Percentiles rank a stretch among this genome's conserved stretches.
phyloP scores from a whole-genome alignment of 2,329 filamentous ascomycete species.

The Aspergillus chevalieri region DNA sequence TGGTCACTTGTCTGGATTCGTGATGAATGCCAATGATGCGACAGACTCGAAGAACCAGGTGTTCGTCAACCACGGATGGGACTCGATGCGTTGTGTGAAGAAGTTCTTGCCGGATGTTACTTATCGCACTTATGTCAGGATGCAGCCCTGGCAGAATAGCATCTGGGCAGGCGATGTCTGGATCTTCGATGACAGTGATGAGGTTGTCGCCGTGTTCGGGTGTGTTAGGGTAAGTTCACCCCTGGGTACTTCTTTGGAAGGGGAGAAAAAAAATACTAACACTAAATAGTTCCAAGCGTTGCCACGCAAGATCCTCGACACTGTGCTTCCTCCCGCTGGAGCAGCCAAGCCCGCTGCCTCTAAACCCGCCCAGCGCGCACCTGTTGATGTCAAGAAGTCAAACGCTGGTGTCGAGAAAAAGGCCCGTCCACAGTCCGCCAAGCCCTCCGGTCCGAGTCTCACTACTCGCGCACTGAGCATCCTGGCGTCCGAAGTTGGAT shows the following conservation, averaged over 20 bases:
- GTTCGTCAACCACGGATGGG: conserved; percentile 59
- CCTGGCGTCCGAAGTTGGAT: conserved; percentile 45
- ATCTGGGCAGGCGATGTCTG: conserved; percentile 56
- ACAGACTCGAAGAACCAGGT: conserved; percentile 55
- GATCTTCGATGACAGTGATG: conserved; percentile 53
- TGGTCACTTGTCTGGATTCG: conserved; percentile 54
- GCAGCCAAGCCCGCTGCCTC: conserved; percentile 12
- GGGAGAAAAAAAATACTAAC: conserved; percentile 5
- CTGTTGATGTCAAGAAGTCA: conserved; percentile 23
- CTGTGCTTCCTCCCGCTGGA: conserved; percentile 33
- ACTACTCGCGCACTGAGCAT: conserved; percentile 32
- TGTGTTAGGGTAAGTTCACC: conserved; percentile 37
- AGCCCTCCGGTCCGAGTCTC: conserved; percentile 26
- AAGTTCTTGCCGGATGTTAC: conserved; percentile 46
- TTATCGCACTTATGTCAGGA: conserved; percentile 57
- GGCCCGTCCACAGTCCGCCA: conserved; percentile 19
- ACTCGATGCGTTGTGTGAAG: conserved; percentile 52
- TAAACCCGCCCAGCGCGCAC: conserved; percentile 19
- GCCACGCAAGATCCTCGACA: conserved; percentile 36
- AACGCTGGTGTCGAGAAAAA: conserved; percentile 18
- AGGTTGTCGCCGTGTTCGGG: conserved; percentile 49
- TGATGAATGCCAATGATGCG: conserved; percentile 54
- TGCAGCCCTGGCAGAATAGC: conserved; percentile 48
- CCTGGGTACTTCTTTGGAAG: not conserved
- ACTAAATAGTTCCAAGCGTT: conserved; percentile 36